Base-by-base conservation (phyloP, 495 filamentous ascomycete species). In the Stereocaulon alpinum region DNA sequence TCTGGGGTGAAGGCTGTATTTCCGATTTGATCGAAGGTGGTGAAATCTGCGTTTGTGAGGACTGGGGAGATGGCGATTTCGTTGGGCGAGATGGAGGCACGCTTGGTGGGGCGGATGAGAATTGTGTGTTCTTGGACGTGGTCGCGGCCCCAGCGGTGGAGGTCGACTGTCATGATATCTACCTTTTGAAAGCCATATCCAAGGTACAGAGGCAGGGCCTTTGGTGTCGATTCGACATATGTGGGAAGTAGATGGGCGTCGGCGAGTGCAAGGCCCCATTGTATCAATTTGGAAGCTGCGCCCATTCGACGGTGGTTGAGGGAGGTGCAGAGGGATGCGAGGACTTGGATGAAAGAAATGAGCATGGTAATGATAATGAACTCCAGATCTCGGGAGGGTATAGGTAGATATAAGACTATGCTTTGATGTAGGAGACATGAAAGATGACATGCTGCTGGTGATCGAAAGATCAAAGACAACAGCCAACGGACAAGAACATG, bases 251-350 rank as follows among this genome's bases (percentile, higher is more conserved):
- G 5, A 2, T 44, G 55, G 20, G 24, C 42, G 55, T 57, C 55
- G 3, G 55, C 55, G 4, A 44, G 14, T 20, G 40, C 24, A 5
- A 69, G 54, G 14, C 67, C 70, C 67, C 64, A 70, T 51, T 60
- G 54, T 41, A 71, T 51, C 14, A 72, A 61, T 27, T 62, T 47
- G n/a, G 63, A 64, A 34, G 66, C 70, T 18, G 66, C 61, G 15
- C 68, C 71, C n/a, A 63, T 50, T 22, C 64, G 66, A 40, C 69
- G 66, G 49, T 65, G 64, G 0, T 22, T 43, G 0, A 66, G 69
- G 32, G 40, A 27, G 4, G 55, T 57, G 34, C 49, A 52, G 49
- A 52, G 49, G 20, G 17, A 34, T 52, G 49, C 30, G 17, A 52
- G 49, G 49, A 52, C 49, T 52, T 52, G 11, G 27, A 10, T 37